A percentile compares a stretch with the other conserved stretches of the same genome.
Conservation (phyloP, 2,329 filamentous ascomycete genomes). For the Ophiostoma ulmi region DNA sequence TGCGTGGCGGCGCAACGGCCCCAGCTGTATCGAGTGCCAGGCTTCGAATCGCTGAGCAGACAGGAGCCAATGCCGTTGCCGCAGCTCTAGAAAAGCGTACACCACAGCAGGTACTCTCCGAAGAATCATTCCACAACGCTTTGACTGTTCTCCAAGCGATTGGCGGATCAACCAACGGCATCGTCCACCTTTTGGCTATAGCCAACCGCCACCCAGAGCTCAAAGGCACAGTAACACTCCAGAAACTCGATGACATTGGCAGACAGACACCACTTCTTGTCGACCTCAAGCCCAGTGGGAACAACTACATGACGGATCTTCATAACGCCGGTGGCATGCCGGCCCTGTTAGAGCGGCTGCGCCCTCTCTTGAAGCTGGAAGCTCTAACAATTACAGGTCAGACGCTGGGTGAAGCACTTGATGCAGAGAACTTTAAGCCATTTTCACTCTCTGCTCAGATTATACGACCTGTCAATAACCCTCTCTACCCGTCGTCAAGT, state of each 20-base stretch:
- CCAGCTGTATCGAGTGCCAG: constrained; percentile 74
- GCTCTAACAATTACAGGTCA: constrained; percentile 80
- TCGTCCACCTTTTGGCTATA: constrained; percentile 83
- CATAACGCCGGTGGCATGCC: constrained; percentile 84
- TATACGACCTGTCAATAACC: constrained; percentile 61
- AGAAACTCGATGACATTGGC: constrained; percentile 63
- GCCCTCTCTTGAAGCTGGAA: constrained; percentile 68
- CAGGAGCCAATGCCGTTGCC: constrained; percentile 62
- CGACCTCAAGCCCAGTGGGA: constrained; percentile 78
- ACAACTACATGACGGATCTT: constrained; percentile 85
- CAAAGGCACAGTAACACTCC: constrained; percentile 50
- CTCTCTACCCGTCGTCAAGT: constrained; percentile 70
- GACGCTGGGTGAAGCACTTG: constrained; percentile 74
- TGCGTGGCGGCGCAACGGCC: constrained; percentile 65
- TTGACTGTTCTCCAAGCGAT: constrained; percentile 81
- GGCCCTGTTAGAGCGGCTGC: constrained; percentile 71
- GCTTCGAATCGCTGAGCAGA: constrained; percentile 74
- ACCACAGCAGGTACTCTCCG: constrained; percentile 66
- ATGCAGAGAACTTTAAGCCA: constrained; percentile 58
- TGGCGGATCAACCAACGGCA: constrained; percentile 75
- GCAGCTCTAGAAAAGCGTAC: constrained; percentile 60
- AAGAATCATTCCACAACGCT: constrained; percentile 75
- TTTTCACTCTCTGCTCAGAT: constrained; percentile 33
- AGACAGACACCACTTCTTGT: constrained; percentile 75
- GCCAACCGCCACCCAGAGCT: constrained; percentile 66